Percentiles rank a stretch among this genome's conserved stretches.
Conservation (phyloP, 2,329 filamentous ascomycete species). For the Ophiostoma fasciatum region DNA sequence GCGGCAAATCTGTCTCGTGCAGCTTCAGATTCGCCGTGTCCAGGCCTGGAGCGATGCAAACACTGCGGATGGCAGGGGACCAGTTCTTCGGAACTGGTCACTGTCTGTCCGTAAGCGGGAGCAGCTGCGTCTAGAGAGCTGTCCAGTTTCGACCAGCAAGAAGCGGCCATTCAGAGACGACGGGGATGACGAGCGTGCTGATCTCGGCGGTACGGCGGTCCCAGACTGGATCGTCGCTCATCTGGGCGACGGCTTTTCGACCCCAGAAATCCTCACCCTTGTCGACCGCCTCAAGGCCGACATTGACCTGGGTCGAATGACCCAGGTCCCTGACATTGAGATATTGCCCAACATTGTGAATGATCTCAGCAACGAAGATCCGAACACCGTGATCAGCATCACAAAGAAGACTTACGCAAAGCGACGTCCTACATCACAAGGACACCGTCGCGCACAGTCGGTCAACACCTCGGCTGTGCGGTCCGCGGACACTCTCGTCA, state of each 20-base stretch:
- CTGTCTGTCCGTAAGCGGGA: slow-evolving; percentile 51
- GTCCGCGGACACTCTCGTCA: too few species aligned
- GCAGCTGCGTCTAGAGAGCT: slow-evolving; percentile 38
- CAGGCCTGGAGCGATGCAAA: slow-evolving; percentile 46
- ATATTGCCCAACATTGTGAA: slow-evolving; percentile 36
- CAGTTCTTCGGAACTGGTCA: slow-evolving; percentile 43
- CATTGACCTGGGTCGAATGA: slow-evolving; percentile 26
- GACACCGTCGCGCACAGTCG: slow-evolving; percentile 20
- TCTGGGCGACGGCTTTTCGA: slow-evolving; percentile 32
- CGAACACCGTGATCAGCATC: slow-evolving; percentile 10
- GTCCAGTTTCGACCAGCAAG: too few species aligned
- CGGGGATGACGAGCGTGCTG: slow-evolving; percentile 18
- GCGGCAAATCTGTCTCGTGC: slow-evolving; percentile 48
- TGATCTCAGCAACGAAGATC: slow-evolving; percentile 3
- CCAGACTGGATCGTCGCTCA: slow-evolving; percentile 34
- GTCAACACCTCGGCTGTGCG: slow-evolving; percentile 13
- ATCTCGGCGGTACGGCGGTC: slow-evolving; percentile 25
- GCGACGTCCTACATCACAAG: background rate
- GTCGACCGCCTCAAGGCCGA: slow-evolving; percentile 29
- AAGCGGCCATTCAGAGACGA: slow-evolving; percentile 18
- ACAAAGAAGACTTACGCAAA: slow-evolving; percentile 8
- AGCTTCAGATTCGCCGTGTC: slow-evolving; percentile 46
- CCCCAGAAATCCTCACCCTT: slow-evolving; percentile 31
- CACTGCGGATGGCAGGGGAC: slow-evolving; percentile 19
- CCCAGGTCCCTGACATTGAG: slow-evolving; percentile 42